Percentiles rank a stretch among this genome's conserved stretches.
Evolutionary conservation across 2,329 filamentous ascomycete genomes (phyloP).

Genomic region (Aspergillus jensenii): DNA sequence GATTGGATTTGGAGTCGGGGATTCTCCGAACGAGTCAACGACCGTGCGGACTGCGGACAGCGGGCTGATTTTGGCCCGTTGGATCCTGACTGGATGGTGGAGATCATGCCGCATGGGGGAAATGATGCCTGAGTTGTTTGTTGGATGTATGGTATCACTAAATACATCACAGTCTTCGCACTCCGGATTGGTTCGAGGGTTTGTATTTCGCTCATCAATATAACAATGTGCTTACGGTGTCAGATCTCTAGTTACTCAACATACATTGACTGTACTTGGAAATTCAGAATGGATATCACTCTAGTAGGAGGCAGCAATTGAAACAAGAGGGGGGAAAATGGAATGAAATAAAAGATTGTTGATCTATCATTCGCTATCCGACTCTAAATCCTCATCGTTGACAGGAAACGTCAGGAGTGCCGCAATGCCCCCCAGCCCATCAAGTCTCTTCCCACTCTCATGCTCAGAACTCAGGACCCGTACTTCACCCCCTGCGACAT

Average conservation of each 20-base stretch:
- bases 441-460: conserved; percentile 84
- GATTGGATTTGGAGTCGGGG: too few relatives aligned
- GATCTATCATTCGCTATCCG: conserved; percentile 21
- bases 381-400: conserved; percentile 64
- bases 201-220: not conserved
- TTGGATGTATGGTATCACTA: not conserved
- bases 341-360: not conserved
- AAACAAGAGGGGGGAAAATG: not conserved
- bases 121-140: not conserved
- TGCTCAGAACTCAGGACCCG: conserved; percentile 89
- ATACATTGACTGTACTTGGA: too few relatives aligned
- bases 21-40: too few relatives aligned
- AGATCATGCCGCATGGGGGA: not conserved
- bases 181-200: not conserved
- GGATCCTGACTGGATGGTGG: too few relatives aligned
- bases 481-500: conserved; percentile 78
- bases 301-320: too few relatives aligned
- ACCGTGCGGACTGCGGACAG: too few relatives aligned
- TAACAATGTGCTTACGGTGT: too few relatives aligned
- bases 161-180: not conserved
- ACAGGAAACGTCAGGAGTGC: conserved; percentile 89
- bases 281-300: too few relatives aligned
- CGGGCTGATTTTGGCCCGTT: too few relatives aligned
- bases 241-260: too few relatives aligned
- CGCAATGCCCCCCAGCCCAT: conserved; percentile 81